A percentile compares a stretch with the other conserved stretches of the same genome.
These are phyloP conservation scores for Pseudoperonospora humuli DNA, from an alignment of 352 stramenopile genomes.

Conservation along the genomic window DNA sequence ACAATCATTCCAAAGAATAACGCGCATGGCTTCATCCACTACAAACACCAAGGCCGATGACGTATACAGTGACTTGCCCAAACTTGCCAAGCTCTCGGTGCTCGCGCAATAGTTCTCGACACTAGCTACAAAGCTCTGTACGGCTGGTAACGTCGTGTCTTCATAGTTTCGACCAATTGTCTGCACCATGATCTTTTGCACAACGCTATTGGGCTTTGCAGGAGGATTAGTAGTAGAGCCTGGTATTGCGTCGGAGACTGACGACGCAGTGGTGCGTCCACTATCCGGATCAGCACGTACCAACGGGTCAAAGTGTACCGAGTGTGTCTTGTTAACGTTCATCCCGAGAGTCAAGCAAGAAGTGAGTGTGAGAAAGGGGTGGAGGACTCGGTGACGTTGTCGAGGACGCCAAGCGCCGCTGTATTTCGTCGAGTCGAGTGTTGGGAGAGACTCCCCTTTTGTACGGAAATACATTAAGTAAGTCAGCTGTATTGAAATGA, in stretches of 20 bases:
- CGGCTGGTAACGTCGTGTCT: conserved; percentile 49
- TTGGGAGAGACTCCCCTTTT: conserved; percentile 5
- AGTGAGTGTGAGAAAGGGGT: neutral
- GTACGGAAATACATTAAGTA: conserved; percentile 1
- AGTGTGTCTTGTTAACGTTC: conserved; percentile 49
- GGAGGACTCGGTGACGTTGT: conserved; percentile 1
- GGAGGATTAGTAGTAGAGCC: conserved; percentile 1
- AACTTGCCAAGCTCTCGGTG: conserved; percentile 67
- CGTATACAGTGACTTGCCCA: conserved; percentile 81
- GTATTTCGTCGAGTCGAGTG: conserved; percentile 17
- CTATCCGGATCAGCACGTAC: conserved; percentile 45
- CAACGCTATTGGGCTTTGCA: conserved; percentile 33
- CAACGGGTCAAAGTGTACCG: conserved; percentile 67
- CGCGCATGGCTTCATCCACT: conserved; percentile 75
- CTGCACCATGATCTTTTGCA: conserved; percentile 71
- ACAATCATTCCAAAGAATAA: conserved; percentile 82
- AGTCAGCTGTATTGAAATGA: conserved; percentile 8
- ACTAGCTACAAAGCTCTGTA: conserved; percentile 66
- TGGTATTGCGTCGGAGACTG: neutral
- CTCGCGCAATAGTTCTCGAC: conserved; percentile 71
- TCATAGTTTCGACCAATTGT: conserved; percentile 72
- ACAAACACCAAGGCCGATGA: conserved; percentile 71
- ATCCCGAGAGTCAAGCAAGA: conserved; percentile 10
- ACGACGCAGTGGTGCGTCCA: conserved; percentile 24
- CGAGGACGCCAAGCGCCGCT: conserved; percentile 4